Evolutionary conservation across 2,329 filamentous ascomycete genomes (phyloP), one percentile per base, ranked within the genome.

Genomic region (Daldinia eschscholtzii): DNA sequence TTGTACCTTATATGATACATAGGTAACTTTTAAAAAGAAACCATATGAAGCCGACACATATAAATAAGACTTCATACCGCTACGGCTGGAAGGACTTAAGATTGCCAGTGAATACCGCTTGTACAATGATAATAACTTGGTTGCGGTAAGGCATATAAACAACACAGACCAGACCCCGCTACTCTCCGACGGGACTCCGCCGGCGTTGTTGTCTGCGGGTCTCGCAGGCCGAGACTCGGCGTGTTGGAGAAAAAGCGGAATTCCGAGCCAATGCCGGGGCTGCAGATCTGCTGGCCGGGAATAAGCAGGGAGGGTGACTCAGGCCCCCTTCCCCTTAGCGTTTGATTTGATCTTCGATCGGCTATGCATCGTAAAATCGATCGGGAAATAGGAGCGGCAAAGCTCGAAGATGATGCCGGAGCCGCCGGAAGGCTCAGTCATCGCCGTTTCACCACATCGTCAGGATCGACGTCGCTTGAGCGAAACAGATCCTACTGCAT

Each of bases 261-360:
- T 66, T 13, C 68, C 68, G 68, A 70, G 42, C 35, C 65, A 64
- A 61, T 61, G 56, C 68, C 68, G 65, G 61, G 39, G 23, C n/a
- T 42, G 65, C 50, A 68, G 57, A 64, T 57, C 57, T 23, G 7
- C 9, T 18, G 15, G 20, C 3, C 55, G 52, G 52, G 52, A 55
- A 55, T 55, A 55, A 55, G n/a, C 52, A 55, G 7, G 30, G 35
- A 55, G 33, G 33, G 10, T 52, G 28, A 52, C 46, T 52, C 46
- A 52, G 46, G 15, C 26, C 15, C 26, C 28, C 33, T 9, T 30
- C 26, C 28, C 33, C 10, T 30, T 26, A 33, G 46, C 46, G 20
- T 52, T 3, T 10, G 6, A n/a, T 9, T 52, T 15, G 46, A 33
- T 33, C 15, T 18, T 33, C 13, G 15, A 10, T 26, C 46, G 46